Percentiles rank a stretch among this genome's conserved stretches.
Evolutionary conservation across 805 yeast species (phyloP).

Genomic region (Wickerhamiella qilinensis): DNA sequence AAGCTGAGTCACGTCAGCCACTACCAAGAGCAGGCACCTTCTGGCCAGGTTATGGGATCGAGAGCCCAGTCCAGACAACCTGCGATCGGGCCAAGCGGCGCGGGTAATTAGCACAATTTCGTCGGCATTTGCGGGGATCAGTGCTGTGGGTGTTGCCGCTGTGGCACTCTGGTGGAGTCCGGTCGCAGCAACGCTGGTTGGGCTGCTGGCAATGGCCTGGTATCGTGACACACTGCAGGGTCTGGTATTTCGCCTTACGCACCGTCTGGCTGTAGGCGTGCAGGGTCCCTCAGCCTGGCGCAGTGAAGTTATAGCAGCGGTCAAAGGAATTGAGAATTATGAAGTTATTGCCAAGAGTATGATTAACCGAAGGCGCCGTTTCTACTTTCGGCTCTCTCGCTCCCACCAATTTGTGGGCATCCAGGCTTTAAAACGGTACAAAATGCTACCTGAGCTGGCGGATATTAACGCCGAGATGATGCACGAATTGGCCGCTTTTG

Average conservation of each 20-base stretch:
- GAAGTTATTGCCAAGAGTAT: neutral
- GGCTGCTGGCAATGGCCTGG: neutral
- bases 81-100: no score
- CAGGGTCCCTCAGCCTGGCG: neutral
- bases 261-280: neutral
- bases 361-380: conserved; percentile 11
- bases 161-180: neutral
- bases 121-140: neutral
- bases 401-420: conserved; percentile 40
- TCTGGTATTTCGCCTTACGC: neutral
- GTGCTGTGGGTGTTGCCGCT: neutral
- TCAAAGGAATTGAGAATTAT: neutral
- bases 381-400: conserved; percentile 28
- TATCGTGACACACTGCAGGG: neutral
- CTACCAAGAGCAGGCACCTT: no score
- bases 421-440: conserved; percentile 37
- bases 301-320: neutral
- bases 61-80: no score
- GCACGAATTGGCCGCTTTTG: conserved; percentile 27
- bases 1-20: no score
- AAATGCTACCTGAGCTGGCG: conserved; percentile 32
- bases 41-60: no score
- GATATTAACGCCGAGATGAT: conserved; percentile 33
- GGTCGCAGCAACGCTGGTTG: neutral
- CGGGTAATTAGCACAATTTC: no score